Evolutionary conservation across 805 yeast species (phyloP), one percentile per base, ranked within the genome.

Genomic region (Wickerhamomyces mucosus): DNA sequence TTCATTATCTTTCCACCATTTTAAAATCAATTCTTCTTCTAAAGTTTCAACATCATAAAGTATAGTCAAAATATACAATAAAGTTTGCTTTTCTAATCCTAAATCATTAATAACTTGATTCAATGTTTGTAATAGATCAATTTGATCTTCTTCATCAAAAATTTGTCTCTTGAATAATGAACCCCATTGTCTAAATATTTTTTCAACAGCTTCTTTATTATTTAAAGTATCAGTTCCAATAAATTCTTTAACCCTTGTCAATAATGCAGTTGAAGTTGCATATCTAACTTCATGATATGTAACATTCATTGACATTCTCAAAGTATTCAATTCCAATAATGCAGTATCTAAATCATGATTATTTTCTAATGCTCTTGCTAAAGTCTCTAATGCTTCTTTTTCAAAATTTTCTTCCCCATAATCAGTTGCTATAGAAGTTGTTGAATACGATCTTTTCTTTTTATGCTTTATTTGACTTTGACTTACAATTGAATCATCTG

Each of bases 281-380:
- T 63, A 57, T 51, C 96, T 72, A 11, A 92, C 96, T 50, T 88
- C 95, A 48, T 84, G 94, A 56, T 92, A 89, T 0, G 92, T 72
- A 13, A 86, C 98, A 53, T 92, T 85, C 92, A 88, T 81, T 48
- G 96, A 84, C 98, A 92, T 89, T 59, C 97, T 72, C 50, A 92
- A 67, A 0, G 98, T 92, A 53, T 89, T 89, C 47, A 92, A 69
- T 59, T 92, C 98, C 37, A 92, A 62, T 41, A 85, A 60, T 0
- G 98, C 96, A 11, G 95, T 88, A 52, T 89, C 96, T 38, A 85
- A 66, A 48, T 83, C 94, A 56, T 92, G 98, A 54, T 85, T 82
- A 49, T 88, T 79, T 44, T 82, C 89, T 56, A 92, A 70, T 1
- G 98, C 94, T 51, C 98, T 71, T 45, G 78, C 84, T 20, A 92